These are phyloP conservation scores for Sordariomycetes sp. DNA, from an alignment of 2,329 filamentous ascomycete species.

Conservation along the genomic window DNA sequence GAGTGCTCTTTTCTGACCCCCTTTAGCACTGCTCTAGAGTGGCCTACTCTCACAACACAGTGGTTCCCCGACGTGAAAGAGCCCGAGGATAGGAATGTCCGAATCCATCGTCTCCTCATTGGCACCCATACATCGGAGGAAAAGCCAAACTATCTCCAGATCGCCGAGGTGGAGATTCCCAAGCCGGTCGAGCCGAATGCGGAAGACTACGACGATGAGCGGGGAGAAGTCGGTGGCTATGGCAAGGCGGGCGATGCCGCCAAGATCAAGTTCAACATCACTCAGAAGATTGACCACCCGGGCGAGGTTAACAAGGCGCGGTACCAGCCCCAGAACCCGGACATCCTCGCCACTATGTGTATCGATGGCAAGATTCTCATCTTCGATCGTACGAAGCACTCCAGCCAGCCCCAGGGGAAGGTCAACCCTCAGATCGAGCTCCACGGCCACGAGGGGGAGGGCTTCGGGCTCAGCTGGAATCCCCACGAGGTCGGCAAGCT, in stretches of 20 bases:
- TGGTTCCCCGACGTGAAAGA: conserved; percentile 95
- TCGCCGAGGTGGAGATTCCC: conserved; percentile 86
- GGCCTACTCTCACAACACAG: conserved; percentile 94
- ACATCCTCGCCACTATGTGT: conserved; percentile 89
- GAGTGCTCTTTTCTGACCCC: not conserved
- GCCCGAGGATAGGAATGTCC: conserved; percentile 75
- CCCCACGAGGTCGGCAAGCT: conserved; percentile 71
- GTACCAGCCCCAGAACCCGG: conserved; percentile 94
- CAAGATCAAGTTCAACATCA: conserved; percentile 75
- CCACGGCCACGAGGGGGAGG: conserved; percentile 73
- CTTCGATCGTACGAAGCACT: conserved; percentile 93
- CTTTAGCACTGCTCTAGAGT: conserved; percentile 73
- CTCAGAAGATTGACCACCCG: conserved; percentile 92
- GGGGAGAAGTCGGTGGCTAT: conserved; percentile 88
- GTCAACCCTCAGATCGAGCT: conserved; percentile 77
- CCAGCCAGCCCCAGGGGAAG: conserved; percentile 57
- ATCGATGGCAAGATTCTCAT: conserved; percentile 79
- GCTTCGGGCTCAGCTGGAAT: conserved; percentile 89
- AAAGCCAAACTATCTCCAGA: conserved; percentile 82
- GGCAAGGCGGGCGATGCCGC: conserved; percentile 59
- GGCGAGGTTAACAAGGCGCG: conserved; percentile 97
- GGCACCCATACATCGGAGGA: conserved; percentile 88
- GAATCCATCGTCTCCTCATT: conserved; percentile 76
- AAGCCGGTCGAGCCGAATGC: conserved; percentile 62
- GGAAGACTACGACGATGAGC: conserved; percentile 80